Percentiles rank a stretch among this genome's conserved stretches.
Evolutionary conservation across 768 basidiomycete species (phyloP).

Genomic region (Kwoniella newhampshirensis): DNA sequence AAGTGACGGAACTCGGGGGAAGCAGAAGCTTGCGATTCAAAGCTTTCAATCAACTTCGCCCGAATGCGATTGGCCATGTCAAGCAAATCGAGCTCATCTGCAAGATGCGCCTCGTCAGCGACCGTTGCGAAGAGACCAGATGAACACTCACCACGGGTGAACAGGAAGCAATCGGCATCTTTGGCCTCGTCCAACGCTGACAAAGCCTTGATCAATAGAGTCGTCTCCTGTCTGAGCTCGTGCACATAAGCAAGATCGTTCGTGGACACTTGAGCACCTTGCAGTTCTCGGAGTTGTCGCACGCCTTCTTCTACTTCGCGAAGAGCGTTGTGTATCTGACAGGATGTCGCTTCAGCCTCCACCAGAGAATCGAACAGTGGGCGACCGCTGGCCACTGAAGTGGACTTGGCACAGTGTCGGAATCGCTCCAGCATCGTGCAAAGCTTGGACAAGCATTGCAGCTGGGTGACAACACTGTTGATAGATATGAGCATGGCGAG

Average conservation of each 20-base stretch:
- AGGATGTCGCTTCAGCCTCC: constrained; percentile 6
- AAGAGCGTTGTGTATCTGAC: constrained; percentile 21
- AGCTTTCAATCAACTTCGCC: neutral
- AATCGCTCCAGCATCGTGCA: constrained; percentile 15
- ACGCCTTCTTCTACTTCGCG: constrained; percentile 32
- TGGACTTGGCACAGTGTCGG: constrained; percentile 18
- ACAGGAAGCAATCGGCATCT: constrained; percentile 16
- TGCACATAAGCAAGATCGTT: constrained; percentile 25
- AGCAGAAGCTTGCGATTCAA: constrained; percentile 18
- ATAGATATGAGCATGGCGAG: neutral
- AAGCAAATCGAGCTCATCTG: constrained; percentile 21
- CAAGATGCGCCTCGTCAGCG: constrained; percentile 3
- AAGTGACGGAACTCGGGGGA: constrained; percentile 50
- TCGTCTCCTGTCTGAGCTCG: constrained; percentile 19
- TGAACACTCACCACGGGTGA: constrained; percentile 26
- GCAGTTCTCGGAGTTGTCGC: constrained; percentile 30
- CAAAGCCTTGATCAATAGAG: constrained; percentile 15
- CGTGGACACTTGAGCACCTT: constrained; percentile 13
- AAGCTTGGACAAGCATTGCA: constrained; percentile 8
- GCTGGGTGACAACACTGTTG: constrained; percentile 8
- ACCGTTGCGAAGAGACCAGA: neutral
- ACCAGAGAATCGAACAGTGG: constrained; percentile 1
- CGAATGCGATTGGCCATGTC: constrained; percentile 5
- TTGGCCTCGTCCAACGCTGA: constrained; percentile 10
- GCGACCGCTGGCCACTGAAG: constrained; percentile 17